Evolutionary conservation across 805 yeast species (phyloP).

Genomic region (Wickerhamiella parazyma): DNA sequence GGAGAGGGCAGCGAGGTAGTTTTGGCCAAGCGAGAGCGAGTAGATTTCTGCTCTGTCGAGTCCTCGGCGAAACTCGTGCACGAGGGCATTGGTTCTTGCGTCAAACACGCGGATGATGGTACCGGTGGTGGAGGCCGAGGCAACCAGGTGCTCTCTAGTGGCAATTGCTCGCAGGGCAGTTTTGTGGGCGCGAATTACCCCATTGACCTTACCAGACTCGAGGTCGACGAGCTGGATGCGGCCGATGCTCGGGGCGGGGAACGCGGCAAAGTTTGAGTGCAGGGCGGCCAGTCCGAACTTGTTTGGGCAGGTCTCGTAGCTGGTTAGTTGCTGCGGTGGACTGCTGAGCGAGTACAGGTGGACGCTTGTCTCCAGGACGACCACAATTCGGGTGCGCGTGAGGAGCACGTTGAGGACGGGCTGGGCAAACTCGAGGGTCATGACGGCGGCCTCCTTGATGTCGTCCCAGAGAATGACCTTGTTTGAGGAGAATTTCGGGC

Average conservation of each 20-base stretch:
- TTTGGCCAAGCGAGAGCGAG: constrained; percentile 71
- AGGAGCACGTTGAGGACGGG: constrained; percentile 63
- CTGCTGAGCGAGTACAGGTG: constrained; percentile 69
- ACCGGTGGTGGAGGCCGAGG: constrained; percentile 73
- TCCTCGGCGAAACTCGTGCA: constrained; percentile 85
- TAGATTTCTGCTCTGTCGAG: constrained; percentile 70
- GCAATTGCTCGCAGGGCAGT: constrained; percentile 49
- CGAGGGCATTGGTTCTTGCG: constrained; percentile 48
- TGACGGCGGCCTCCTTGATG: constrained; percentile 56
- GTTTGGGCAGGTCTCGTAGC: constrained; percentile 54
- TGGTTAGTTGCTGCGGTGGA: constrained; percentile 54
- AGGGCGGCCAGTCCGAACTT: constrained; percentile 51
- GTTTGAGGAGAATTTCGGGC: constrained; percentile 65
- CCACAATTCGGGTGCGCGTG: constrained; percentile 63
- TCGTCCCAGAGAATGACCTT: constrained; percentile 89
- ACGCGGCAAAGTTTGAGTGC: constrained; percentile 43
- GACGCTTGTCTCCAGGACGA: constrained; percentile 52
- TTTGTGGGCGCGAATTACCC: constrained; percentile 68
- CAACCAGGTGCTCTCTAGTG: constrained; percentile 52
- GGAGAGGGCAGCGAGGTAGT: constrained; percentile 73
- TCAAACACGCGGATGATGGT: constrained; percentile 67
- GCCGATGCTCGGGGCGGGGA: constrained; percentile 64
- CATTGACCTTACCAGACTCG: constrained; percentile 45
- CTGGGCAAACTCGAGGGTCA: constrained; percentile 59
- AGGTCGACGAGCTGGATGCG: constrained; percentile 72